Conservation (phyloP, 177 flowering plant species). For the Telopea speciosissima region DNA sequence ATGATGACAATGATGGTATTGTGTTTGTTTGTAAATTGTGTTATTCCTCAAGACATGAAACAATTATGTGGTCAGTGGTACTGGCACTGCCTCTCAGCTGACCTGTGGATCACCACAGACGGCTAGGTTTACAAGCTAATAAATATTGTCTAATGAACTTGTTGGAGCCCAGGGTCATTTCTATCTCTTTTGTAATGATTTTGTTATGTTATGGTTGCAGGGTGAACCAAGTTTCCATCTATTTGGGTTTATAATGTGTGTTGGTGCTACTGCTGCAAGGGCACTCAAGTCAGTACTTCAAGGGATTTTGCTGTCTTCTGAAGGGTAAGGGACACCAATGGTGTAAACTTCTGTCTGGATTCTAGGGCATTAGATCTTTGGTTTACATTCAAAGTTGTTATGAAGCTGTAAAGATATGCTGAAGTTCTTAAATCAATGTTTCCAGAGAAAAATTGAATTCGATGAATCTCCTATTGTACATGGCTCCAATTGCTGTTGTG, state of each 20-base stretch:
- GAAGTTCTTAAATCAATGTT: not conserved
- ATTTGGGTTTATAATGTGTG: conserved; percentile 36
- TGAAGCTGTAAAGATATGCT: not conserved
- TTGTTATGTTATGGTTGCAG: conserved; percentile 13
- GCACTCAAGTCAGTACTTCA: conserved; percentile 40
- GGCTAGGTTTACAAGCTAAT: too few species aligned
- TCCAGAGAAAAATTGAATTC: conserved; percentile 35
- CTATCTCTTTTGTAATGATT: not conserved
- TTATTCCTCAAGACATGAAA: too few species aligned
- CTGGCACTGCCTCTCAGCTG: too few species aligned
- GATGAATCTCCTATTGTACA: conserved; percentile 37
- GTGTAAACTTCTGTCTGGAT: not conserved
- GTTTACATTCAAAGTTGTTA: not conserved
- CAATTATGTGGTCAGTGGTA: too few species aligned
- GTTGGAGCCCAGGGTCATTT: not conserved
- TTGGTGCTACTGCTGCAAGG: conserved; percentile 41
- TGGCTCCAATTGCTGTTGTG: conserved; percentile 36
- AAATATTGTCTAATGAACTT: too few species aligned
- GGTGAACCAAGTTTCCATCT: conserved; percentile 40
- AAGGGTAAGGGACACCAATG: conserved; percentile 20
- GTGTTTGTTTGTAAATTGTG: too few species aligned
- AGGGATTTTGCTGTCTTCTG: conserved; percentile 36
- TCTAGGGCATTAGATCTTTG: not conserved
- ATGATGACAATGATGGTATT: too few species aligned
- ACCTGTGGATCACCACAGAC: too few species aligned